A percentile compares a stretch with the other conserved stretches of the same genome.
phyloP scores from a whole-genome alignment of 192 early-diverging fungal genomes.

The Podila epigama region DNA sequence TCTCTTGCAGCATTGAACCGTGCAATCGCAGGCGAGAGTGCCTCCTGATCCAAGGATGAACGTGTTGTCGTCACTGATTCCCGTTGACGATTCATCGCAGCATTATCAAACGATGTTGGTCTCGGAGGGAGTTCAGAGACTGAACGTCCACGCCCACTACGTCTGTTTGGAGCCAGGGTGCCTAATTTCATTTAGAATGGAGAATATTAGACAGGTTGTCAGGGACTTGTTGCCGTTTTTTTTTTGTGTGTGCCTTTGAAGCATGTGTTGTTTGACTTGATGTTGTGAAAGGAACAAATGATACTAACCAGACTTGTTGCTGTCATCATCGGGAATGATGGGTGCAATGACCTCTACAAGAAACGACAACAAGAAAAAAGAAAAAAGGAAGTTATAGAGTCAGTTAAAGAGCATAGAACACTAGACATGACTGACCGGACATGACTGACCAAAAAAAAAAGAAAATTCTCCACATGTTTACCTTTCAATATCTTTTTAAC shows the following conservation, averaged over 20 bases:
- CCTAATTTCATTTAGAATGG: slow-evolving; percentile 7
- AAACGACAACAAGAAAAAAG: not conserved
- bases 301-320: slow-evolving; percentile 14
- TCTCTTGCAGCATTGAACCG: slow-evolving; percentile 10
- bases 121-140: slow-evolving; percentile 40
- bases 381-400: not conserved
- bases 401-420: not conserved
- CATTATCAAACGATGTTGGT: slow-evolving; percentile 30
- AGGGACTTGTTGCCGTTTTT: too few species aligned
- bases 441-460: not conserved
- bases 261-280: too few species aligned
- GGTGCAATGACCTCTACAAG: slow-evolving; percentile 31
- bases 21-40: not conserved
- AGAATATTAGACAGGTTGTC: too few species aligned
- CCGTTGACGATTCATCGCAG: not conserved
- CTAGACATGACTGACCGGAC: too few species aligned
- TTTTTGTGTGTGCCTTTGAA: too few species aligned
- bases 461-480: not conserved
- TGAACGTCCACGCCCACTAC: slow-evolving; percentile 28
- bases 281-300: not conserved
- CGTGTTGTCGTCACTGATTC: not conserved
- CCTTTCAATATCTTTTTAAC: slow-evolving; percentile 34
- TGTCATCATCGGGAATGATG: slow-evolving; percentile 23
- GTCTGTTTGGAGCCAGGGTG: slow-evolving; percentile 9
- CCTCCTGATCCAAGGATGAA: slow-evolving; percentile 27